These are phyloP conservation scores for Pseudozyma tsukubaensis DNA, from an alignment of 1,284 basidiomycete species.

Conservation along the genomic window DNA sequence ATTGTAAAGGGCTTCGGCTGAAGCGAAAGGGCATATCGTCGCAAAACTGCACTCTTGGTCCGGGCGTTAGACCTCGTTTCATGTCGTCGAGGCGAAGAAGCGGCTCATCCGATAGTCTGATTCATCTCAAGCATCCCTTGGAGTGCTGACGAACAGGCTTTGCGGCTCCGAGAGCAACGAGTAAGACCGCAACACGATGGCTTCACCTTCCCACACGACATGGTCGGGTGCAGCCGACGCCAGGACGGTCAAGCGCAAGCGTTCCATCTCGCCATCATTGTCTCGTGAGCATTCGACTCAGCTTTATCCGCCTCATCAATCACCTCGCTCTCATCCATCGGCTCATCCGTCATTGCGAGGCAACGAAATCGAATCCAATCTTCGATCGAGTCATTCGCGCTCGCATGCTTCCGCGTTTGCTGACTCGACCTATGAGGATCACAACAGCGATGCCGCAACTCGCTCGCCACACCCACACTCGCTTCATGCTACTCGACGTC, in stretches of 20 bases:
- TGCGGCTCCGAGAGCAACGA: background rate
- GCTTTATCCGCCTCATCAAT: constrained; percentile 4
- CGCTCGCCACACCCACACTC: constrained; percentile 26
- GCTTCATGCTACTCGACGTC: constrained; percentile 12
- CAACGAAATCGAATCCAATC: constrained; percentile 17
- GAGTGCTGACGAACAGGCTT: too few relatives aligned
- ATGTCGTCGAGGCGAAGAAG: too few relatives aligned
- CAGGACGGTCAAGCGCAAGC: constrained; percentile 27
- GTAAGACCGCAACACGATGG: background rate
- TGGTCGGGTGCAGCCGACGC: constrained; percentile 1
- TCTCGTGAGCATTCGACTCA: background rate
- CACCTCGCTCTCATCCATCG: constrained; percentile 10
- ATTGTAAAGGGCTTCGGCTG: too few relatives aligned
- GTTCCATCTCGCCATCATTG: constrained; percentile 20
- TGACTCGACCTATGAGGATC: constrained; percentile 21
- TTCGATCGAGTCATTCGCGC: constrained; percentile 25
- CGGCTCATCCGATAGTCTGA: too few relatives aligned
- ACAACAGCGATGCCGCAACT: constrained; percentile 18
- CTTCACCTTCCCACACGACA: background rate
- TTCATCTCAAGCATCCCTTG: too few relatives aligned
- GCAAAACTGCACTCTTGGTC: too few relatives aligned
- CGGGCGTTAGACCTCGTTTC: too few relatives aligned
- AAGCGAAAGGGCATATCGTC: too few relatives aligned
- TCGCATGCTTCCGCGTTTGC: constrained; percentile 28
- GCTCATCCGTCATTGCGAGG: constrained; percentile 7